Percentiles rank a stretch among this genome's conserved stretches.
Conservation (phyloP, 148 eudicot species). For the Talinum fruticosum region DNA sequence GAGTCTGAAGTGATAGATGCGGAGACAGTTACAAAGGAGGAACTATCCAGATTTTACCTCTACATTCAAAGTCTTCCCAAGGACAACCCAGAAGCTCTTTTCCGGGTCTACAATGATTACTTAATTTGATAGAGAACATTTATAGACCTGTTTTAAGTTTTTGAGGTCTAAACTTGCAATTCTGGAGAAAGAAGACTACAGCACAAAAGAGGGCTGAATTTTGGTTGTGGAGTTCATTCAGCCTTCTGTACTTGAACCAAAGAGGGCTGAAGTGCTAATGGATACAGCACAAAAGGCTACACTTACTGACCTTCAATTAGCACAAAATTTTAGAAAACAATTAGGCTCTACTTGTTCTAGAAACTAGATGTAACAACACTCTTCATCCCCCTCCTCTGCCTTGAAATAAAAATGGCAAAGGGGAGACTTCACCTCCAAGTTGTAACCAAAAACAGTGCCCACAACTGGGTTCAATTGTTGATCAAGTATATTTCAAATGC, state of each 20-base stretch:
- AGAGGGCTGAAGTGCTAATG: background rate
- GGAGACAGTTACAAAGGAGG: constrained; percentile 53
- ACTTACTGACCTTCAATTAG: background rate
- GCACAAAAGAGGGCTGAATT: no score
- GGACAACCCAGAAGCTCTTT: constrained; percentile 52
- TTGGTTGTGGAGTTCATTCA: constrained; percentile 2
- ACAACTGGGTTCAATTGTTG: background rate
- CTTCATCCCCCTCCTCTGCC: background rate
- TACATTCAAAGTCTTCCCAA: constrained; percentile 67
- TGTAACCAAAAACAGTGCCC: constrained; percentile 8
- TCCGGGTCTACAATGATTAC: constrained; percentile 62
- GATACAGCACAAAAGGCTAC: constrained; percentile 7
- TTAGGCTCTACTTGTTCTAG: background rate
- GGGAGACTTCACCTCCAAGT: background rate
- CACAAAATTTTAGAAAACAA: background rate
- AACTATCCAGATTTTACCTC: constrained; percentile 53
- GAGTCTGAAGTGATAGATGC: constrained; percentile 56
- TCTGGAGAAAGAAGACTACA: constrained; percentile 15
- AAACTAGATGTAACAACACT: constrained; percentile 7
- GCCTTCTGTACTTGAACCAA: constrained; percentile 6
- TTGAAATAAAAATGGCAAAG: background rate
- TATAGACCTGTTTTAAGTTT: background rate
- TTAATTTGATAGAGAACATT: constrained; percentile 36
- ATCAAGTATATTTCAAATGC: background rate
- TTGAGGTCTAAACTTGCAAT: constrained; percentile 6